Percentiles rank a stretch among this genome's conserved stretches.
Conservation (phyloP, 345 rosid genomes). For the Ceriops zippeliana region DNA sequence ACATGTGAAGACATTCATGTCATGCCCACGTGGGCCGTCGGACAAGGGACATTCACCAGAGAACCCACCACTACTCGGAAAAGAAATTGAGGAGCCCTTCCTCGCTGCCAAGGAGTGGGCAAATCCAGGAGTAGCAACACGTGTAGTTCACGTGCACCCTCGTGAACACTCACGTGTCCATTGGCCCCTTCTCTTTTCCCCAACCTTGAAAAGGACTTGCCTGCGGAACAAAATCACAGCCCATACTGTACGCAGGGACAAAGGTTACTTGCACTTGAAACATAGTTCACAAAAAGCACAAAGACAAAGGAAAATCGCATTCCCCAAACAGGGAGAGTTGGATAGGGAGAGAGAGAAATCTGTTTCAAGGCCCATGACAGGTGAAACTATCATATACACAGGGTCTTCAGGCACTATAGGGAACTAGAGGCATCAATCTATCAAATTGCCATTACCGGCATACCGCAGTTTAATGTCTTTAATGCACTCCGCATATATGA, state of each 20-base stretch:
- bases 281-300: background rate
- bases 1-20: background rate
- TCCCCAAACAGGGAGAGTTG: too few species aligned
- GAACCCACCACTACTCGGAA: background rate
- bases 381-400: too few species aligned
- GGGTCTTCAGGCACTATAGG: too few species aligned
- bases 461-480: too few species aligned
- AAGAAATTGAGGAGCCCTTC: background rate
- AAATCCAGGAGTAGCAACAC: constrained; percentile 12
- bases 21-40: background rate
- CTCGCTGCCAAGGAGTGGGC: background rate
- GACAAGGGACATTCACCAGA: background rate
- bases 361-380: too few species aligned
- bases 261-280: background rate
- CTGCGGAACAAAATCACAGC: background rate
- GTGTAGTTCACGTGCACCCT: constrained; percentile 49
- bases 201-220: background rate
- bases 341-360: too few species aligned
- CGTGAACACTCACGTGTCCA: constrained; percentile 38
- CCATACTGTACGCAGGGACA: background rate
- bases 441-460: too few species aligned
- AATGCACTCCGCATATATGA: too few species aligned
- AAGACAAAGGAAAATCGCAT: background rate
- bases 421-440: too few species aligned
- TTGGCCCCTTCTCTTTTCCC: constrained; percentile 2